These are phyloP conservation scores for Dryas drummondii DNA, from an alignment of 306 rosid species.

Conservation along the genomic window DNA sequence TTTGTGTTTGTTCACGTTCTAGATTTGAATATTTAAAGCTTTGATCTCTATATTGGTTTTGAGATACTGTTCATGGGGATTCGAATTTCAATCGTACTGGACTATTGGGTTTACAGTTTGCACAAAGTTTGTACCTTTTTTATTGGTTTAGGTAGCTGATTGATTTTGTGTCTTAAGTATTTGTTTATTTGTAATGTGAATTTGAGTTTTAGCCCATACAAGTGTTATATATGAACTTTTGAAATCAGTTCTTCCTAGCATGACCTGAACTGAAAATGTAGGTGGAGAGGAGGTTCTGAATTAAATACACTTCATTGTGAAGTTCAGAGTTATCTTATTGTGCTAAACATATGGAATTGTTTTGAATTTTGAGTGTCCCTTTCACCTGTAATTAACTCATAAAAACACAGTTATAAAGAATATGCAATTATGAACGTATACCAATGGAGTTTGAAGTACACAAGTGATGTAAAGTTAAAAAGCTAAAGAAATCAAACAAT, in stretches of 20 bases:
- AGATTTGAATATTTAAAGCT: background rate
- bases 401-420: background rate
- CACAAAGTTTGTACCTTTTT: background rate
- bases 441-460: background rate
- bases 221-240: background rate
- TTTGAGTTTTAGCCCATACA: conserved; percentile 10
- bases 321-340: background rate
- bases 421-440: background rate
- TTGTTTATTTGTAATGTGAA: background rate
- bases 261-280: background rate
- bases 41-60: background rate
- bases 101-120: background rate
- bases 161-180: background rate
- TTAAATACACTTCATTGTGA: background rate
- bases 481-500: background rate
- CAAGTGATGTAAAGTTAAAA: background rate
- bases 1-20: background rate
- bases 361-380: too few relatives aligned
- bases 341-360: background rate
- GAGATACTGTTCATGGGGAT: background rate
- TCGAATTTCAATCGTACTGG: background rate
- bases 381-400: background rate
- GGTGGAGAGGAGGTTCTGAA: background rate
- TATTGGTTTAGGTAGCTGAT: background rate
- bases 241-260: background rate